A percentile compares a stretch with the other conserved stretches of the same genome.
phyloP scores from a whole-genome alignment of 1,284 basidiomycete species.

The Sparassis latifolia region DNA sequence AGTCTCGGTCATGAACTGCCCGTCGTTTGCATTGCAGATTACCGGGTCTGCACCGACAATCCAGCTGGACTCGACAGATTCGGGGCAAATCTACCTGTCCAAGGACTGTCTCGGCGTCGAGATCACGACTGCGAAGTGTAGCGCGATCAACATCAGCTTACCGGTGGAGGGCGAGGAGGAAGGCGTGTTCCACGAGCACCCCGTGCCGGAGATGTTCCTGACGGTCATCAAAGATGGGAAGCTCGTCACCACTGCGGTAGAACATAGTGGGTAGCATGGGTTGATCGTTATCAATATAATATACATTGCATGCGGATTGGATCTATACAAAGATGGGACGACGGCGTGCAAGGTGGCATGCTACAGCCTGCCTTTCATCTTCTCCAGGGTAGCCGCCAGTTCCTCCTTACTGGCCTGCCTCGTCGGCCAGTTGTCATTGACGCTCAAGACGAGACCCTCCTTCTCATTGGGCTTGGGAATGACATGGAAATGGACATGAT shows the following conservation, averaged over 20 bases:
- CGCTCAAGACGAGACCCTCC: too few species aligned
- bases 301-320: too few species aligned
- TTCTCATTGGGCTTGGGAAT: too few species aligned
- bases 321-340: too few species aligned
- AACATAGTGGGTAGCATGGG: conserved; percentile 66
- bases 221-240: conserved; percentile 81
- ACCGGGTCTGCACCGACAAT: conserved; percentile 88
- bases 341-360: too few species aligned
- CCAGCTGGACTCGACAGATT: conserved; percentile 91
- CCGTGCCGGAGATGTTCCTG: conserved; percentile 96
- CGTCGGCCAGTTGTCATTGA: too few species aligned
- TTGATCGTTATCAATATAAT: neutral
- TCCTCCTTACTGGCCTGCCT: too few species aligned
- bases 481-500: too few species aligned
- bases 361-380: too few species aligned
- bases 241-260: conserved; percentile 83
- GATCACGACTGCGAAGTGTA: conserved; percentile 94
- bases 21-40: conserved; percentile 91
- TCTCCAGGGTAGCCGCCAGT: too few species aligned
- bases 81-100: conserved; percentile 92
- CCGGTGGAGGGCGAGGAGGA: conserved; percentile 87
- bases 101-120: conserved; percentile 76
- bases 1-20: conserved; percentile 83
- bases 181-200: conserved; percentile 86
- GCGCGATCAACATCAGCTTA: conserved; percentile 87